Conservation (phyloP, 805 yeast species). For the Candida sphagnicola region DNA sequence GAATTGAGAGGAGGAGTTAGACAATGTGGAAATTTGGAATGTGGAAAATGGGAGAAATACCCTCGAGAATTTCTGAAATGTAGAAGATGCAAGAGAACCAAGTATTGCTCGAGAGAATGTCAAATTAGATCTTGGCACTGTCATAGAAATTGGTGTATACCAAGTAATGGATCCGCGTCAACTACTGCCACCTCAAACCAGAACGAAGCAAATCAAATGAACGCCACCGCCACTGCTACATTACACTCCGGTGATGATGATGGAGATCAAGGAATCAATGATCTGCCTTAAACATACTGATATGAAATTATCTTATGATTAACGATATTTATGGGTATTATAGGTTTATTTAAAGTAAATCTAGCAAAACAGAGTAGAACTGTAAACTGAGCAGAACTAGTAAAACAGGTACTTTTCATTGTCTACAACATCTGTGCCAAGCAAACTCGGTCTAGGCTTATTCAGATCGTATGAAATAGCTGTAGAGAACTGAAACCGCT, state of each 20-base stretch:
- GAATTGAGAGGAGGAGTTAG: slow-evolving; percentile 84
- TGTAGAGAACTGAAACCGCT: no score
- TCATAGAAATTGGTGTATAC: slow-evolving; percentile 92
- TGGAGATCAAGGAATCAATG: slow-evolving; percentile 1
- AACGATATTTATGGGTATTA: neutral
- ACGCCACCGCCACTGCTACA: neutral
- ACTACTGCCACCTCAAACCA: slow-evolving; percentile 9
- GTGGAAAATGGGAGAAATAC: slow-evolving; percentile 90
- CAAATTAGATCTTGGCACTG: slow-evolving; percentile 89
- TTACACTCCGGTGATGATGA: neutral
- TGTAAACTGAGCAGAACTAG: no score
- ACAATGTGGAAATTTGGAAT: slow-evolving; percentile 89
- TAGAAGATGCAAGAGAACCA: slow-evolving; percentile 88
- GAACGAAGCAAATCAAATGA: neutral
- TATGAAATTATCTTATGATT: no score
- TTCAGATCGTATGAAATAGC: no score
- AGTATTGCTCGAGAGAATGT: slow-evolving; percentile 90
- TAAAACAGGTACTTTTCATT: no score
- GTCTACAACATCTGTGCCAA: no score
- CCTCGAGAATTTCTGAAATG: slow-evolving; percentile 96
- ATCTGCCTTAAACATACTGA: neutral
- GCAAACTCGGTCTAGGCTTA: no score
- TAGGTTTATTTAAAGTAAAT: no score
- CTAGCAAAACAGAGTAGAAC: no score
- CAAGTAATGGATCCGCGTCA: slow-evolving; percentile 32